Conservation (phyloP, 2,329 filamentous ascomycete species). For the Arthrinium phaeospermum region DNA sequence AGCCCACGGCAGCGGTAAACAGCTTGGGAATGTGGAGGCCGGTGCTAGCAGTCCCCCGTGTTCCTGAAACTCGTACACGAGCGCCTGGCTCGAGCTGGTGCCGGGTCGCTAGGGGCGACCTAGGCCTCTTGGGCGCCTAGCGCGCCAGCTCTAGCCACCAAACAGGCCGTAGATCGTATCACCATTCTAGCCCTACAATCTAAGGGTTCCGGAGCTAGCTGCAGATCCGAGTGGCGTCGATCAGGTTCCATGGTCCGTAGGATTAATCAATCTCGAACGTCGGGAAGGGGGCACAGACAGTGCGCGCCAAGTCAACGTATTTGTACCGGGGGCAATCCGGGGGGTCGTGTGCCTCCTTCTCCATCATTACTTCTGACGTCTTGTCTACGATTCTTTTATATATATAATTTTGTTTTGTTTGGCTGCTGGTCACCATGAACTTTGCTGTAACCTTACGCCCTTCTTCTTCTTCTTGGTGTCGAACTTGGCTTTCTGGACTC, state of each 20-base stretch:
- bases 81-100: constrained; percentile 8
- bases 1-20: neutral
- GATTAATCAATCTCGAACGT: neutral
- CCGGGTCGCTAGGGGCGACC: neutral
- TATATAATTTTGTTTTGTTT: neutral
- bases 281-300: neutral
- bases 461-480: constrained; percentile 2
- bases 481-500: neutral
- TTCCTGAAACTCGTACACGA: neutral
- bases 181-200: neutral
- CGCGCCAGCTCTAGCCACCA: neutral
- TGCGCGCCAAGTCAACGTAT: neutral
- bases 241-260: neutral
- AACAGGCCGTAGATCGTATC: neutral
- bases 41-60: neutral
- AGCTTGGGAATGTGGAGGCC: neutral
- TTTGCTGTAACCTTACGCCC: neutral
- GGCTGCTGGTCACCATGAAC: neutral
- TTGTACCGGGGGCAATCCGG: neutral
- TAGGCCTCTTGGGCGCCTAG: neutral
- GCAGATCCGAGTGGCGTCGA: neutral
- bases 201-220: neutral
- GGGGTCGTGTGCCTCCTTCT: neutral
- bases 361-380: neutral
- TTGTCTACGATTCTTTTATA: neutral